phyloP scores from a whole-genome alignment of 2,329 filamentous ascomycete species.

The Cercospora sojina region DNA sequence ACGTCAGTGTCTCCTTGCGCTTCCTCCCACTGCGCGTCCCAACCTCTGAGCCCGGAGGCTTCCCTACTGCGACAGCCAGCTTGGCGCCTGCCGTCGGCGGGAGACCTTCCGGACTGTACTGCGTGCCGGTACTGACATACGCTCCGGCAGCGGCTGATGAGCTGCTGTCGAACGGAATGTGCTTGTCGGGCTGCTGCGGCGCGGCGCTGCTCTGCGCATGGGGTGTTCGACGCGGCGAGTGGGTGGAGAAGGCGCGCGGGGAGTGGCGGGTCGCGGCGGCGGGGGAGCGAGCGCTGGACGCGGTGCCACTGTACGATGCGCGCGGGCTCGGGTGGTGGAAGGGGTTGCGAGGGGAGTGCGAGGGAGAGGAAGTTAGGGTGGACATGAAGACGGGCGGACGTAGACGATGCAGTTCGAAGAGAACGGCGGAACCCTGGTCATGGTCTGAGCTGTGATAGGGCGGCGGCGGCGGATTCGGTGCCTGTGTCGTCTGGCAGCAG shows the following conservation, averaged over 20 bases:
- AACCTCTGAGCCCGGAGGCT: constrained; percentile 21
- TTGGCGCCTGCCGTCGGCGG: constrained; percentile 44
- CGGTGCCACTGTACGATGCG: constrained; percentile 9
- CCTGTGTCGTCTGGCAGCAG: background rate
- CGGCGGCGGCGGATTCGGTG: background rate
- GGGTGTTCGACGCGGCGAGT: constrained; percentile 21
- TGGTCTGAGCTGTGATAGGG: constrained; percentile 5
- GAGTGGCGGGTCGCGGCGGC: constrained; percentile 16
- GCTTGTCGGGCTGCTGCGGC: constrained; percentile 19
- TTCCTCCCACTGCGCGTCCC: constrained; percentile 26
- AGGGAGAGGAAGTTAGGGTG: constrained; percentile 15
- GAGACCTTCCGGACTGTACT: constrained; percentile 54
- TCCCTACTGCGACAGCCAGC: constrained; percentile 24
- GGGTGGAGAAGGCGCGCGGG: constrained; percentile 8
- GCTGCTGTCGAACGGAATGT: constrained; percentile 8
- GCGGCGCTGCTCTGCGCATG: constrained; percentile 21
- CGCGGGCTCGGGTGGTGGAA: constrained; percentile 12
- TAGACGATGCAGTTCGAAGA: background rate
- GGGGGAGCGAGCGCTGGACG: constrained; percentile 6
- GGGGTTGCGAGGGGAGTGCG: constrained; percentile 9
- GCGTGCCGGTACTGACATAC: constrained; percentile 52
- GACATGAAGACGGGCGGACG: constrained; percentile 9
- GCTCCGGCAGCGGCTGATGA: constrained; percentile 13
- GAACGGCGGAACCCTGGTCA: constrained; percentile 9
- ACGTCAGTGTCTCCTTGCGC: constrained; percentile 29